These are phyloP conservation scores for Aspergillus diversus DNA, from an alignment of 495 filamentous ascomycete species.

Conservation along the genomic window DNA sequence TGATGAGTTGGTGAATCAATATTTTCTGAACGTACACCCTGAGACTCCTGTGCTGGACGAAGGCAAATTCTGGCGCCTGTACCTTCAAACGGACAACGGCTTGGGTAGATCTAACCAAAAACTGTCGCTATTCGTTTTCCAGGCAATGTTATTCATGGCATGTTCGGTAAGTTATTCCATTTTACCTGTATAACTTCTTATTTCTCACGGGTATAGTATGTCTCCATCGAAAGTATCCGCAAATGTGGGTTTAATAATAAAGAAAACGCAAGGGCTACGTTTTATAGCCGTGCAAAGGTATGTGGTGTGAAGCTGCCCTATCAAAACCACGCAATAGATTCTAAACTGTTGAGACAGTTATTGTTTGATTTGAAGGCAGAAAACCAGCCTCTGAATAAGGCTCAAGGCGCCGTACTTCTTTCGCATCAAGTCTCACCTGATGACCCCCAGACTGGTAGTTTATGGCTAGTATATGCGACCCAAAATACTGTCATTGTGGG, in stretches of 20 bases:
- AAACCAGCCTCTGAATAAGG: constrained; percentile 32
- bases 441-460: constrained; percentile 44
- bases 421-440: constrained; percentile 38
- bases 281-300: constrained; percentile 38
- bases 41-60: constrained; percentile 50
- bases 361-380: constrained; percentile 33
- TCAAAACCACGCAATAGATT: background rate
- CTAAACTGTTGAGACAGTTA: constrained; percentile 17
- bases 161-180: constrained; percentile 41
- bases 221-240: constrained; percentile 40
- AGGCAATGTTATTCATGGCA: constrained; percentile 49
- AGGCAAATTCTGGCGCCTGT: constrained; percentile 50
- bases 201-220: constrained; percentile 32
- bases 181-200: background rate
- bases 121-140: constrained; percentile 52
- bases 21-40: constrained; percentile 52
- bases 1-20: constrained; percentile 47
- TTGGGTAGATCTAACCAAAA: constrained; percentile 20
- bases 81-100: constrained; percentile 13
- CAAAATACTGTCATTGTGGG: constrained; percentile 49
- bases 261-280: constrained; percentile 40
- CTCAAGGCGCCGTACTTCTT: constrained; percentile 51
- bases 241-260: constrained; percentile 45
- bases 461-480: constrained; percentile 48
- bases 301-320: background rate